Base-by-base conservation (phyloP, 768 basidiomycete genomes). In the Gautieria morchelliformis region DNA sequence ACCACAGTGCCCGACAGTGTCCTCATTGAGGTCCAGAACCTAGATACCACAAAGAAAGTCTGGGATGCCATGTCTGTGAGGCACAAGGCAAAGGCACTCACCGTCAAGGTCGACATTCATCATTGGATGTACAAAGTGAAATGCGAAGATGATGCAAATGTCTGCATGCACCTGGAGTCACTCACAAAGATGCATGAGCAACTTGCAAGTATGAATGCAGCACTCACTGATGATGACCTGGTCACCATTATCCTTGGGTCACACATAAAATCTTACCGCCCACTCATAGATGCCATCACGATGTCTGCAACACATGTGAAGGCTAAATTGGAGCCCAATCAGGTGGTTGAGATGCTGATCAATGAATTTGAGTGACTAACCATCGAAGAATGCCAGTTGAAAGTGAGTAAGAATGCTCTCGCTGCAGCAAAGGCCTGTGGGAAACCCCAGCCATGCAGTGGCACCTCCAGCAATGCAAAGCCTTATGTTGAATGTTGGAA, bases 401-500 rank as follows among this genome's bases (percentile, higher is more conserved):
- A 45, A 22, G n/a, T 47, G 8, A 59, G 52, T 17, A 40, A 61
- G 22, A 32, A 20, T 19, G 56, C 45, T 12, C 27, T 49, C 14
- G 30, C 48, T 32, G 39, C 30, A 40, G 41, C 30, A 17, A 12
- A 33, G 17, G 15, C 5, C 24, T 20, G 17, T 17, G 20, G 47
- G 17, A 52, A 52, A 19, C 22, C 24, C 6, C 12, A 37, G 20
- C 4, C 30, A 14, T 12, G 14, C 22, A 17, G 19, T 35, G 37
- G 37, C 33, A 30, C 22, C 5, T 35, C 19, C n/a, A 52, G 17
- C 30, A 35, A 5, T 12, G 4, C 32, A 19, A 52, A 39, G 19
- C 22, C 1, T 24, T 41, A 58, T 39, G 24, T 60, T 4, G 52
- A 59, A 24, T 65, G 64, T 47, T 61, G 37, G 55, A 65, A 65